Conservation (phyloP, 345 rosid species). For the Citrus inodora region DNA sequence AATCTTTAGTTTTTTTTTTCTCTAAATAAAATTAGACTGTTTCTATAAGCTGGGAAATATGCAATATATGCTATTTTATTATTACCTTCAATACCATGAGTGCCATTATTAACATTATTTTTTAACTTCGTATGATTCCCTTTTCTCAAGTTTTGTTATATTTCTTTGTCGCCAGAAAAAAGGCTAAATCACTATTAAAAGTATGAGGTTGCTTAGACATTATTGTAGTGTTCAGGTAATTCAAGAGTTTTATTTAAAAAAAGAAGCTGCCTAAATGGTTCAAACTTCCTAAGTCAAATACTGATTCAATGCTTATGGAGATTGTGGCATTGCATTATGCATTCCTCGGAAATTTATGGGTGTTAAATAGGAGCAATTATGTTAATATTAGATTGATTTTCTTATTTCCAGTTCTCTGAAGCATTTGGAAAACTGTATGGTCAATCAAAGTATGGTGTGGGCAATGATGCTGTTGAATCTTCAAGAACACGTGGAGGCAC, state of each 20-base stretch:
- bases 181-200: neutral
- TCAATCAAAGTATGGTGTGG: slow-evolving; percentile 64
- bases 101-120: neutral
- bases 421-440: slow-evolving; percentile 95
- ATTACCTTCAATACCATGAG: neutral
- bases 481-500: slow-evolving; percentile 59
- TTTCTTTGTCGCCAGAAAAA: neutral
- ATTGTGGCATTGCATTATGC: neutral
- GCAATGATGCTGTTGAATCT: slow-evolving; percentile 57
- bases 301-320: neutral
- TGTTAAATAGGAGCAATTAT: neutral
- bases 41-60: neutral
- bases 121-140: neutral
- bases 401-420: slow-evolving; percentile 63
- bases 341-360: neutral
- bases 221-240: neutral
- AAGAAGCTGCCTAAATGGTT: neutral
- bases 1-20: neutral
- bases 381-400: neutral
- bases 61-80: neutral
- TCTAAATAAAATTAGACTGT: neutral
- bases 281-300: neutral
- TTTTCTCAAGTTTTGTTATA: neutral
- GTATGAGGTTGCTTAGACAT: neutral
- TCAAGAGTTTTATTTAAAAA: neutral